Conservation (phyloP, 2,329 filamentous ascomycete genomes). For the Endocalyx cinctus region DNA sequence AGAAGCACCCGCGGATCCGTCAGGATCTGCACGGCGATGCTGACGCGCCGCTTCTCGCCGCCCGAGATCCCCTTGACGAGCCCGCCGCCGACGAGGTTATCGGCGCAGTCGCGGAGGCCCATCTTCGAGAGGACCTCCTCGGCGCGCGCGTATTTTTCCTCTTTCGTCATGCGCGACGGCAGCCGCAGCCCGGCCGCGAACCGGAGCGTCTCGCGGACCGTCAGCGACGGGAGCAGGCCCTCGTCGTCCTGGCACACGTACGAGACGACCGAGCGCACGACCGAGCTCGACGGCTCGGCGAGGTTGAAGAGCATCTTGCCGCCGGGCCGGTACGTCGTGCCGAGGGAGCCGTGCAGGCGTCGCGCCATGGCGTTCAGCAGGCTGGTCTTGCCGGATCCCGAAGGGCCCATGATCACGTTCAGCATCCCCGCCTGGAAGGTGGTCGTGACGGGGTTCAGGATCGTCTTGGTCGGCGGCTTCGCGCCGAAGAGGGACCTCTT, state of each 20-base stretch:
- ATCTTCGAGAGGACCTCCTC: conserved; percentile 71
- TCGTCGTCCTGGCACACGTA: conserved; percentile 79
- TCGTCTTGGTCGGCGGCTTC: conserved; percentile 50
- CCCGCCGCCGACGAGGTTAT: conserved; percentile 68
- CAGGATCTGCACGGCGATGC: conserved; percentile 72
- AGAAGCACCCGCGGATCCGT: conserved; percentile 70
- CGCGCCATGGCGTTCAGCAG: conserved; percentile 69
- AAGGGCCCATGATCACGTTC: conserved; percentile 78
- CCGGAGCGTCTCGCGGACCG: conserved; percentile 68
- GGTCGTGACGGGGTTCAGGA: conserved; percentile 62
- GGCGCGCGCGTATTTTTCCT: conserved; percentile 62
- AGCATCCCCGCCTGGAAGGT: conserved; percentile 64
- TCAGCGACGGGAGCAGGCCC: conserved; percentile 67
- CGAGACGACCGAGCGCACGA: conserved; percentile 67
- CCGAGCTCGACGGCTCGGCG: conserved; percentile 60
- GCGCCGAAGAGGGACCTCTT: conserved; percentile 52
- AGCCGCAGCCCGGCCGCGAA: conserved; percentile 69
- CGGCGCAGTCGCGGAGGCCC: conserved; percentile 73
- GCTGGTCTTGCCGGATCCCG: conserved; percentile 72
- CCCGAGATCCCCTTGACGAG: conserved; percentile 74
- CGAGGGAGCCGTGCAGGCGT: conserved; percentile 56
- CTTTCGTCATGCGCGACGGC: conserved; percentile 63
- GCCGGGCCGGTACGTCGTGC: conserved; percentile 56
- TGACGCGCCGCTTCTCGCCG: conserved; percentile 73
- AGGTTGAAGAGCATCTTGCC: conserved; percentile 68